Evolutionary conservation across 2,329 filamentous ascomycete species (phyloP), one percentile per base, ranked within the genome.

Genomic region (Chrysoporthe austroafricana): DNA sequence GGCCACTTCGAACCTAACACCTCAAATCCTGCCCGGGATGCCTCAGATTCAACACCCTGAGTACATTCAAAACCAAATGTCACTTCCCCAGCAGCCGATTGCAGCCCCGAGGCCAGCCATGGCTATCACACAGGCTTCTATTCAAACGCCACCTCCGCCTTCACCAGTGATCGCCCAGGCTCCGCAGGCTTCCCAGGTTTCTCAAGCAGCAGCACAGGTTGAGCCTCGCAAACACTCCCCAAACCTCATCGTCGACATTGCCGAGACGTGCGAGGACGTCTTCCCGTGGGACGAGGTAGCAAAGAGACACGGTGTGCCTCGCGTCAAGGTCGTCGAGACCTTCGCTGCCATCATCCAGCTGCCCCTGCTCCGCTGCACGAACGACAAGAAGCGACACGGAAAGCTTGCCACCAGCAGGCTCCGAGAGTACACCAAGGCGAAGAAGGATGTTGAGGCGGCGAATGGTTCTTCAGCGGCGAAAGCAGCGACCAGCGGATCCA

Each of bases 281-380:
- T 83, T 84, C 62, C 83, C 83, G 4, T 84, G 83, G 62, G 78
- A 78, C 4, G 78, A 79, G 43, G 77, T 85, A 4, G 83, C 83
- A 1, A 76, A 78, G 63, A 77, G 82, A 26, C 83, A 85, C 69
- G 76, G 78, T 16, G 74, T 79, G 14, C 70, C 80, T 0, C 76
- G 81, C 9, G 77, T 80, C 48, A 82, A 80, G 69, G 80, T 85
- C 9, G 77, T 78, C 64, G 82, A 84, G 42, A 78, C 82, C 18
- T 84, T 84, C 67, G 77, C 78, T 0, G 83, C 82, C 62, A 79
- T 84, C 63, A 79, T 85, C 14, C 80, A 84, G 69, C 76, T 85
- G 4, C 83, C 83, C 1, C 75, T 84, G 48, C 75, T 84, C 16
- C 78, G 82, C 8, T 81, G 80, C 69, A 78, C 81, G 7, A 80